phyloP scores from a whole-genome alignment of 345 rosid genomes.

The Conringia planisiliqua region DNA sequence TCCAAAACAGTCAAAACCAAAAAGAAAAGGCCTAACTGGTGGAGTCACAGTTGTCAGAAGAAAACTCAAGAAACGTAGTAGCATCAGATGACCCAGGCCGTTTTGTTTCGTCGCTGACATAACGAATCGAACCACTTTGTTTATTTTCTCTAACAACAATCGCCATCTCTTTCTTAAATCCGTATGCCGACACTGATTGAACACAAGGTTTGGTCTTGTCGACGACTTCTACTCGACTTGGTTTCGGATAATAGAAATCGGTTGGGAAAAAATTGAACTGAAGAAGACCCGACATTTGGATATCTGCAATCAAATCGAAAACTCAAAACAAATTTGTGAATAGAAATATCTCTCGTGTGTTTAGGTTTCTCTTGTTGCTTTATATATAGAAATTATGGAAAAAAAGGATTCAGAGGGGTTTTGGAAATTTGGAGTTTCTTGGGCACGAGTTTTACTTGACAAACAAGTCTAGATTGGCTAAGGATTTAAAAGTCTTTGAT shows the following conservation, averaged over 20 bases:
- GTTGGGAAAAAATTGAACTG: slow-evolving; percentile 52
- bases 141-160: slow-evolving; percentile 6
- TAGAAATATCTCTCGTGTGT: background rate
- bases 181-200: slow-evolving; percentile 3
- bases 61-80: background rate
- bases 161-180: slow-evolving; percentile 2
- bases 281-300: slow-evolving; percentile 31
- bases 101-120: slow-evolving; percentile 14
- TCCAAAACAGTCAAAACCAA: background rate
- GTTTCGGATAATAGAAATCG: slow-evolving; percentile 40
- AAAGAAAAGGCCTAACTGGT: background rate
- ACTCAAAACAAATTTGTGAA: background rate
- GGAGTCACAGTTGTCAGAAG: background rate
- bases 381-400: background rate
- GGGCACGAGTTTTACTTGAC: slow-evolving; percentile 30
- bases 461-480: slow-evolving; percentile 13
- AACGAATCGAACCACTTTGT: slow-evolving; percentile 8
- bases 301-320: background rate
- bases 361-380: background rate
- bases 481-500: slow-evolving; percentile 1
- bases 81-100: slow-evolving; percentile 13
- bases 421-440: background rate
- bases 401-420: background rate
- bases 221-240: slow-evolving; percentile 9
- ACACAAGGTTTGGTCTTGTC: slow-evolving; percentile 20